Evolutionary conservation across 805 yeast species (phyloP).

Genomic region (Candida tallmaniae): DNA sequence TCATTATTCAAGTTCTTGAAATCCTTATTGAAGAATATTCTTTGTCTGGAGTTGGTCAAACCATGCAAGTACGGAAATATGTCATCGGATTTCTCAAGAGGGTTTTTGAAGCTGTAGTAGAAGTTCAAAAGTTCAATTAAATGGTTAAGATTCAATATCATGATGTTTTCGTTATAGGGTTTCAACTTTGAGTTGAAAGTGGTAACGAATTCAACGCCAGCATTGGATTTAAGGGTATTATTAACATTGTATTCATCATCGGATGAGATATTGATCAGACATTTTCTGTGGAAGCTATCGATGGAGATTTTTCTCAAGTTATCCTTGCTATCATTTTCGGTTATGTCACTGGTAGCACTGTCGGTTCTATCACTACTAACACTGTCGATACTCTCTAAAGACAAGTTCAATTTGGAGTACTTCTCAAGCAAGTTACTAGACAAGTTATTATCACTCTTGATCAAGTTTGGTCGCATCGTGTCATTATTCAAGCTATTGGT

Average conservation of each 20-base stretch:
- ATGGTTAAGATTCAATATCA: constrained; percentile 9
- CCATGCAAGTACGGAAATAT: constrained; percentile 37
- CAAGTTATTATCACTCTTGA: constrained; percentile 4
- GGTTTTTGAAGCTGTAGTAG: constrained; percentile 13
- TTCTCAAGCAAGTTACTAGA: constrained; percentile 12
- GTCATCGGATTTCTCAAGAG: constrained; percentile 6
- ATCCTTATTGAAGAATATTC: constrained; percentile 22
- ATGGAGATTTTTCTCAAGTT: neutral
- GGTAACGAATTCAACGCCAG: constrained; percentile 7
- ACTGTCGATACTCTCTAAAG: constrained; percentile 12
- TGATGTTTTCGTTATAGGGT: constrained; percentile 6
- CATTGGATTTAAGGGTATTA: constrained; percentile 1
- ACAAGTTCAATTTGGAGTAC: constrained; percentile 12
- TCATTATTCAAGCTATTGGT: constrained; percentile 12
- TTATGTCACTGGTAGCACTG: constrained; percentile 12
- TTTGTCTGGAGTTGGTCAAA: constrained; percentile 20
- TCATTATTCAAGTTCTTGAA: constrained; percentile 10
- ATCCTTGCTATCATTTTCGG: constrained; percentile 10
- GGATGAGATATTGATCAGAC: neutral
- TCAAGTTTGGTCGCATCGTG: constrained; percentile 11
- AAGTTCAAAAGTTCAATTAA: constrained; percentile 15
- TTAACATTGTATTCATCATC: neutral
- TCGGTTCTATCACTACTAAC: constrained; percentile 12
- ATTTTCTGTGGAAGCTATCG: neutral
- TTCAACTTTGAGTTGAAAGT: constrained; percentile 2